Evolutionary conservation across 208 protist species (phyloP), one percentile per base, ranked within the genome.

Genomic region (Leishmania gerbilli): DNA sequence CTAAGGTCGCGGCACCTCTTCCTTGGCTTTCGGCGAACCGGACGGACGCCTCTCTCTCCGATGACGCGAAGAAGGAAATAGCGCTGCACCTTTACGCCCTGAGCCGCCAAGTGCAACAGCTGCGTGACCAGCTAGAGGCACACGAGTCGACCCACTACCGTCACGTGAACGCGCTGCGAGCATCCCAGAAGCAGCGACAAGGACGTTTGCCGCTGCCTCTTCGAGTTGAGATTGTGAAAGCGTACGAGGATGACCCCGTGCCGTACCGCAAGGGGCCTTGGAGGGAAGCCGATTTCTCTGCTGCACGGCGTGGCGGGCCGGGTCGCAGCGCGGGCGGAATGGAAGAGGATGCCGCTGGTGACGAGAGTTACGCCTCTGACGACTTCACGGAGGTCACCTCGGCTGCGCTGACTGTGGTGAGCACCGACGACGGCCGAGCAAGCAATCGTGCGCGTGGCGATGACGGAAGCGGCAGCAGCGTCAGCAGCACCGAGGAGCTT

Each of bases 251-350:
- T 6, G 80, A 89, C 1, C 92, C 89, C 3, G 78, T 90, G 62
- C 89, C 90, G 15, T 91, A 92, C 68, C 86, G 87, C 64, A 95
- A 94, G 71, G 76, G 80, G 19, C 90, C 90, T 17, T 93, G 86
- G 74, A 72, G 83, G 34, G 34, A 65, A 17, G 86, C 82, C 1
- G 47, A 81, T 27, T 87, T 81, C 53, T 37, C 74, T 47, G 76
- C 76, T 19, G 56, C 74, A 17, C 31, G 31, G 45, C 37, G 69
- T 55, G 55, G 31, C 15, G 31, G 27, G 2, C 31, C 21, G 31
- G 51, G 47, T 60, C 45, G 53, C 21, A 27, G 58, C 34, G 58
- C 56, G 0, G 31, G 37, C 11, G 58, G n/a, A 3, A 53, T 15
- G 2, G 4, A 60, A 37, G 27, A 72, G 27, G 45, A 55, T 21